phyloP scores from a whole-genome alignment of 768 basidiomycete genomes.

The Leccinum disarticulatum region DNA sequence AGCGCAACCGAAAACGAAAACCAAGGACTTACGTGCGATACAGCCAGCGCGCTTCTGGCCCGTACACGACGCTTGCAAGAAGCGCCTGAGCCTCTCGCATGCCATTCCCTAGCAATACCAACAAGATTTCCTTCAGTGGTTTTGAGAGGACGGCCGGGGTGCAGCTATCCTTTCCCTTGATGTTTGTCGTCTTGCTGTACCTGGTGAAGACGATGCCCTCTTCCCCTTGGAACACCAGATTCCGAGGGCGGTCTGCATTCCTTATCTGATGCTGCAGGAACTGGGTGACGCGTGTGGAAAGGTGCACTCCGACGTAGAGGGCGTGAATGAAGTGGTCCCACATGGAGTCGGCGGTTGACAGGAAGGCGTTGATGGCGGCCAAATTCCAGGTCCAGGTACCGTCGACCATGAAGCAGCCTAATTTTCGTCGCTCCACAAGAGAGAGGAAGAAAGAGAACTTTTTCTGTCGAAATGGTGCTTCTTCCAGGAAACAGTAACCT shows the following conservation, averaged over 20 bases:
- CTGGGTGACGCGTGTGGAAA: not conserved
- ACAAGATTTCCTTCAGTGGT: not conserved
- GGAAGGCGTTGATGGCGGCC: not conserved
- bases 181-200: not conserved
- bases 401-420: not conserved
- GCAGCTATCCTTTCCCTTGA: not conserved
- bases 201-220: not conserved
- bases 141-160: not conserved
- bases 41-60: not conserved
- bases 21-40: not conserved
- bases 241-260: not conserved
- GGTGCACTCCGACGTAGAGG: not conserved
- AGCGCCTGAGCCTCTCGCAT: not conserved
- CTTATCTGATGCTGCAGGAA: not conserved
- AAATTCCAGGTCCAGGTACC: not conserved
- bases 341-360: not conserved
- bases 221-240: not conserved
- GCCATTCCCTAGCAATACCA: not conserved
- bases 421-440: not conserved
- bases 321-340: not conserved
- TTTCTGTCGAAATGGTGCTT: not conserved
- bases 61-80: not conserved
- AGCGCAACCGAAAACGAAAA: not conserved
- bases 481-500: not conserved
- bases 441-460: not conserved